phyloP scores from a whole-genome alignment of 1,139 yeast genomes.

The Candida neerlandica region DNA sequence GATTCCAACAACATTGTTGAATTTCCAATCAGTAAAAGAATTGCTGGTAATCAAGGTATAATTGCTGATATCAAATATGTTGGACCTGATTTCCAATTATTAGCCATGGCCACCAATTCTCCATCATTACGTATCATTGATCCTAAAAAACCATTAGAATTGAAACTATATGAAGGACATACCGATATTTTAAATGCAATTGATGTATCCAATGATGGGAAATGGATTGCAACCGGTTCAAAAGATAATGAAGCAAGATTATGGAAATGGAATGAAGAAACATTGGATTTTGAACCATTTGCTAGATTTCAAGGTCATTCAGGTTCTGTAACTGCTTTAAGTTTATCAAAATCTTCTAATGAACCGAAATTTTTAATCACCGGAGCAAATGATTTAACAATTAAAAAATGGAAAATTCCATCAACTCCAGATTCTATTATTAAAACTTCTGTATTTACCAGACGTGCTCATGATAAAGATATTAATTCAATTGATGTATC shows the following conservation, averaged over 20 bases:
- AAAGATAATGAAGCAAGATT: slow-evolving; percentile 84
- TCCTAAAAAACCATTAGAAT: slow-evolving; percentile 59
- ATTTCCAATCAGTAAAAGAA: slow-evolving; percentile 51
- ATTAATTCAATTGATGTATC: slow-evolving; percentile 86
- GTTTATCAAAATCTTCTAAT: slow-evolving; percentile 62
- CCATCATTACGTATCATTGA: slow-evolving; percentile 82
- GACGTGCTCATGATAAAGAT: slow-evolving; percentile 96
- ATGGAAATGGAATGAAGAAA: slow-evolving; percentile 63
- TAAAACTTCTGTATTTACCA: slow-evolving; percentile 73
- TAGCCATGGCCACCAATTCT: slow-evolving; percentile 92
- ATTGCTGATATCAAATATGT: slow-evolving; percentile 84
- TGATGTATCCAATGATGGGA: slow-evolving; percentile 77
- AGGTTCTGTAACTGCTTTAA: slow-evolving; percentile 82
- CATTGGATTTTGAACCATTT: slow-evolving; percentile 49
- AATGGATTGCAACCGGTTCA: slow-evolving; percentile 91
- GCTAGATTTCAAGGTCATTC: slow-evolving; percentile 83
- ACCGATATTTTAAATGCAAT: slow-evolving; percentile 79
- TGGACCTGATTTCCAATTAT: slow-evolving; percentile 56
- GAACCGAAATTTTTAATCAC: slow-evolving; percentile 77
- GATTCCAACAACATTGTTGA: slow-evolving; percentile 20
- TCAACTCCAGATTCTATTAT: slow-evolving; percentile 28
- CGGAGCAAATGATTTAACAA: slow-evolving; percentile 86
- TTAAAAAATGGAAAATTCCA: slow-evolving; percentile 87
- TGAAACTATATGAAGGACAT: slow-evolving; percentile 75
- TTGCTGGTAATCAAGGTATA: slow-evolving; percentile 96